These are phyloP conservation scores for Flaveria ramosissima DNA, from an alignment of 129 eudicot genomes.

Conservation along the genomic window DNA sequence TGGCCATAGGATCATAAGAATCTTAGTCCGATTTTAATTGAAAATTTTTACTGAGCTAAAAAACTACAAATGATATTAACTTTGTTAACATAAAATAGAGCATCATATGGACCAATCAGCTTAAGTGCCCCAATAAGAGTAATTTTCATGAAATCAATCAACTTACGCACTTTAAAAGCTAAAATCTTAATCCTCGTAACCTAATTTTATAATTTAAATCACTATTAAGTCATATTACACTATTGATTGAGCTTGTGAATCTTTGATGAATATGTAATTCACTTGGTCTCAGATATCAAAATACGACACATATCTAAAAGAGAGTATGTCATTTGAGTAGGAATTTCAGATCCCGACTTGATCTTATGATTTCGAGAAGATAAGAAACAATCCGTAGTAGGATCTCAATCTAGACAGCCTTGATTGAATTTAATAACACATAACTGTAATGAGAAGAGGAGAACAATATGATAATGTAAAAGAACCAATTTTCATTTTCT, in stretches of 20 bases:
- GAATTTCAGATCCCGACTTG: neutral
- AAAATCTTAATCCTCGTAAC: no score
- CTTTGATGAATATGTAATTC: no score
- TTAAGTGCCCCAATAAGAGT: no score
- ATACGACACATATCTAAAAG: no score
- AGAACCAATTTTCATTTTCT: neutral
- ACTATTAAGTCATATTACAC: no score
- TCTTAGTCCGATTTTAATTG: neutral
- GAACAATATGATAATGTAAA: neutral
- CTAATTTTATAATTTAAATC: no score
- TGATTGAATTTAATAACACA: neutral
- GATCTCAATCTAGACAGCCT: neutral
- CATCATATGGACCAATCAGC: no score
- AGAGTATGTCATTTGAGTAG: neutral
- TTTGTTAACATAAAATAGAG: no score
- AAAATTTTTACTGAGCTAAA: neutral
- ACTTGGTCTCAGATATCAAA: no score
- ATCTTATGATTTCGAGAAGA: neutral
- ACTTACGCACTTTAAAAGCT: no score
- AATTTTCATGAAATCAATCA: no score
- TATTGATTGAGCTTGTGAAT: no score
- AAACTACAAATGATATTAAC: neutral
- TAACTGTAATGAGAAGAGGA: neutral
- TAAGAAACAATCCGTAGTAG: neutral
- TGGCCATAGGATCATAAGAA: neutral